phyloP scores from a whole-genome alignment of 208 protist genomes.

The Perkinsela sp. region DNA sequence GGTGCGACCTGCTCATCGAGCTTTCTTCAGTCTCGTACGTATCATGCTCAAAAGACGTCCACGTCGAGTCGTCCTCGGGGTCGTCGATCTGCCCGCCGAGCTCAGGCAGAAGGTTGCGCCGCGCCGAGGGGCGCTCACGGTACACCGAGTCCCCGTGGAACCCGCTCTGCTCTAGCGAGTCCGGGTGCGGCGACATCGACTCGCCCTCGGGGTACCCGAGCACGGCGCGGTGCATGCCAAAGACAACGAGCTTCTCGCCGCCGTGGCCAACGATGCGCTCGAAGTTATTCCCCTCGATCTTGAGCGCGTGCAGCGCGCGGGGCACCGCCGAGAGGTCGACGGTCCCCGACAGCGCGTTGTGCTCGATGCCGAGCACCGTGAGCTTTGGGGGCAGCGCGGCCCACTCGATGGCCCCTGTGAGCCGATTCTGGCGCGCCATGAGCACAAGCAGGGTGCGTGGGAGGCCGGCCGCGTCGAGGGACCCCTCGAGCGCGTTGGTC shows the following conservation, averaged over 20 bases:
- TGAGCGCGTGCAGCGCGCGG: not conserved
- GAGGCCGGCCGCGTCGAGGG: not conserved
- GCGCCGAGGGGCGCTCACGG: no score
- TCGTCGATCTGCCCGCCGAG: no score
- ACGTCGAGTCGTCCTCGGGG: no score
- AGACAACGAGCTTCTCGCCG: not conserved
- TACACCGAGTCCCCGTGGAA: no score
- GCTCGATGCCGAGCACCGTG: not conserved
- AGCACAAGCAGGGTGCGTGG: not conserved
- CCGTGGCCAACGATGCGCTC: not conserved
- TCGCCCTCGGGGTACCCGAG: no score
- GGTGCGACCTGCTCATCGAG: not conserved
- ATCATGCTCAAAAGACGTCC: no score
- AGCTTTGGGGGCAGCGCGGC: not conserved
- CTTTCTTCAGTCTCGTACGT: no score
- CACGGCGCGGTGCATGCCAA: no score
- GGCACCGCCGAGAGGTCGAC: not conserved
- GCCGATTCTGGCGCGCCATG: not conserved
- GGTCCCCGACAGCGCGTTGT: not conserved
- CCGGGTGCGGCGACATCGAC: no score
- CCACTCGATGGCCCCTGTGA: not conserved
- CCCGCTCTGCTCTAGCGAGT: no score
- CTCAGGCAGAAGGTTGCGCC: no score
- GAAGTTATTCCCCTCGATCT: not conserved
- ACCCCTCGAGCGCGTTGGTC: not conserved